Evolutionary conservation across 768 basidiomycete species (phyloP).

Genomic region (Naganishia kalamii): DNA sequence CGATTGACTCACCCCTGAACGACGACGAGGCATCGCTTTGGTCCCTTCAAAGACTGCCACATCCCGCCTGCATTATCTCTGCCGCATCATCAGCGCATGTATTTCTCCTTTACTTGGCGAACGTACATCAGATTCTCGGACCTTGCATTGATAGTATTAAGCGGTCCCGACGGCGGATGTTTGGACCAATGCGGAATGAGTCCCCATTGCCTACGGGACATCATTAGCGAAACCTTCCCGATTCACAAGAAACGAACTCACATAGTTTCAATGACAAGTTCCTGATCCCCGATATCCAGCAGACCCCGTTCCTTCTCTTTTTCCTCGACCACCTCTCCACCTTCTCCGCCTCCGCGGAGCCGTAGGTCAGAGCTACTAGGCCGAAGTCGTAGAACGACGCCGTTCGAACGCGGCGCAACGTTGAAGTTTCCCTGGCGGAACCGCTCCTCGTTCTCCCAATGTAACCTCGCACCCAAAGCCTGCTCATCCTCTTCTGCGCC

Average conservation of each 20-base stretch:
- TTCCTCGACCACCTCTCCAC: background rate
- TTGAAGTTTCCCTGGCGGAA: constrained; percentile 22
- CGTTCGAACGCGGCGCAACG: constrained; percentile 18
- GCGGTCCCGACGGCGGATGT: constrained; percentile 53
- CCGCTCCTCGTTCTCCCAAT: constrained; percentile 17
- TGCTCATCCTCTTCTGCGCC: background rate
- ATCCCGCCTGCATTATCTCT: constrained; percentile 54
- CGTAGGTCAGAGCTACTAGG: background rate
- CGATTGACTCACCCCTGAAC: constrained; percentile 67
- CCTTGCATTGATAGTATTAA: constrained; percentile 86
- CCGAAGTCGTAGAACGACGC: constrained; percentile 10
- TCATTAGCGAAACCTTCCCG: background rate
- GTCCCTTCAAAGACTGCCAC: constrained; percentile 77
- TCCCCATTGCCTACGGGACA: constrained; percentile 59
- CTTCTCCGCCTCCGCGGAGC: constrained; percentile 4
- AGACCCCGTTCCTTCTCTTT: constrained; percentile 31
- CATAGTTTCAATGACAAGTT: constrained; percentile 69
- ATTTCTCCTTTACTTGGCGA: too few species aligned
- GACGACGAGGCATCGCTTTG: constrained; percentile 75
- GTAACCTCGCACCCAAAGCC: background rate
- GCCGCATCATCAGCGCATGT: background rate
- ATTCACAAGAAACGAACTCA: constrained; percentile 38
- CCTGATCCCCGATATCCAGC: constrained; percentile 17
- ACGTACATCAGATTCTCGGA: constrained; percentile 61
- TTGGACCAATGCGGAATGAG: constrained; percentile 78